Conservation (phyloP, 495 filamentous ascomycete species). For the Glutinoglossum americanum region DNA sequence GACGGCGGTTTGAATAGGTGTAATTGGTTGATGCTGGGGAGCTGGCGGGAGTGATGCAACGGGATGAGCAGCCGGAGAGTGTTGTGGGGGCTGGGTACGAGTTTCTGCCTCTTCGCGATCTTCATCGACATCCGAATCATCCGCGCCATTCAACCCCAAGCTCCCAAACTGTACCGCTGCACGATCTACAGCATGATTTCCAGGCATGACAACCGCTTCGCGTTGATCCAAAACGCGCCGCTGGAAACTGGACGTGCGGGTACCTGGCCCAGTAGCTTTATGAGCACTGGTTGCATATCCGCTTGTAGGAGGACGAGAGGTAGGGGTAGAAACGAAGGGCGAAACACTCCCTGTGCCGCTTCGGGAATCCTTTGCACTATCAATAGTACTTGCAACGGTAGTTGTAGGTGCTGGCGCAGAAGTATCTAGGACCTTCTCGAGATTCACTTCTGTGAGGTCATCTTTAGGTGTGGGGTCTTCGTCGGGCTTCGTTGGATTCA, state of each 20-base stretch:
- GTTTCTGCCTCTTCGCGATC: slow-evolving; percentile 92
- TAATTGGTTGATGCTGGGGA: slow-evolving; percentile 17
- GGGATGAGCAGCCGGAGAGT: slow-evolving; percentile 78
- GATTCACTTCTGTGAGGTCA: slow-evolving; percentile 73
- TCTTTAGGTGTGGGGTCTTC: slow-evolving; percentile 39
- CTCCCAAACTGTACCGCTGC: slow-evolving; percentile 94
- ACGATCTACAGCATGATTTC: slow-evolving; percentile 87
- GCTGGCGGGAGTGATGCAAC: slow-evolving; percentile 76
- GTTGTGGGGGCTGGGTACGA: slow-evolving; percentile 78
- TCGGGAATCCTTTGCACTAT: slow-evolving; percentile 57
- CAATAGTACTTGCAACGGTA: slow-evolving; percentile 77
- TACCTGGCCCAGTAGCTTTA: slow-evolving; percentile 42
- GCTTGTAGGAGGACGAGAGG: slow-evolving; percentile 36
- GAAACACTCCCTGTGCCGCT: slow-evolving; percentile 29
- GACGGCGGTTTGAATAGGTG: slow-evolving; percentile 26
- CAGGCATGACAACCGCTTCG: slow-evolving; percentile 95
- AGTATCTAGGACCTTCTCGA: slow-evolving; percentile 68
- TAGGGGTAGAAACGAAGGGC: slow-evolving; percentile 25
- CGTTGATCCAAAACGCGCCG: slow-evolving; percentile 79
- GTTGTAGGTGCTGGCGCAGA: slow-evolving; percentile 53
- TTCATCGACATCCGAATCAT: slow-evolving; percentile 69
- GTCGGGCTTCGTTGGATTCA: slow-evolving; percentile 9
- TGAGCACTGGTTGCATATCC: slow-evolving; percentile 53
- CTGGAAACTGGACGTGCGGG: slow-evolving; percentile 53
- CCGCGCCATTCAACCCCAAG: slow-evolving; percentile 68